Conservation (phyloP, 352 stramenopile species). For the Phytophthora hybrid region DNA sequence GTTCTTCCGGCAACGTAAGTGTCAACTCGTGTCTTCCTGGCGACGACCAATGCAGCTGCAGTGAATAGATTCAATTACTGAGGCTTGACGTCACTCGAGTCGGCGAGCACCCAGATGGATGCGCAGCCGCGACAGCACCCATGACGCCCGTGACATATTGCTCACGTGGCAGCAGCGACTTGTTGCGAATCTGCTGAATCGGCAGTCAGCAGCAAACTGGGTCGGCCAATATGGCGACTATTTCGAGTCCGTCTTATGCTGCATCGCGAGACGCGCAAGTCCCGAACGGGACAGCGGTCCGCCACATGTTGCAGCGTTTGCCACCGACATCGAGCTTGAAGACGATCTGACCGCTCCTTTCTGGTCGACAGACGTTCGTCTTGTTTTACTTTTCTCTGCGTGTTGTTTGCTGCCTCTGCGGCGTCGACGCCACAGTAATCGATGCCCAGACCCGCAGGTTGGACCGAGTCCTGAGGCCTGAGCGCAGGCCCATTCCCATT, state of each 20-base stretch:
- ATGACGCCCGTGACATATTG: not conserved
- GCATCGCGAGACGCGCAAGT: constrained; percentile 18
- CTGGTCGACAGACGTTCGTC: constrained; percentile 3
- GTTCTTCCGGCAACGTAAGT: no score
- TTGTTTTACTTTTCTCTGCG: constrained; percentile 21
- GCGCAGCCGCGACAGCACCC: not conserved
- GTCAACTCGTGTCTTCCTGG: constrained; percentile 18
- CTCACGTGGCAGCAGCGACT: not conserved
- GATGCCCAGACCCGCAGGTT: not conserved
- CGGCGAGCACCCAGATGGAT: no score
- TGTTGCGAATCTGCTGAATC: constrained; percentile 9
- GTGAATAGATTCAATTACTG: constrained; percentile 33
- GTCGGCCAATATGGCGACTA: constrained; percentile 2
- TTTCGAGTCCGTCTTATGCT: constrained; percentile 26
- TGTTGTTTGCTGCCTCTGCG: not conserved
- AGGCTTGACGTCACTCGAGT: constrained; percentile 31
- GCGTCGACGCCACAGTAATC: not conserved
- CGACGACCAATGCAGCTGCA: not conserved
- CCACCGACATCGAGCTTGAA: not conserved
- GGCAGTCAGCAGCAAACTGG: not conserved
- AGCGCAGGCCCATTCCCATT: constrained; percentile 13
- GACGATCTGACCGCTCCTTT: constrained; percentile 17
- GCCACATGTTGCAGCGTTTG: constrained; percentile 9
- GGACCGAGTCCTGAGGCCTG: not conserved
- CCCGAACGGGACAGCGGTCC: not conserved